A percentile compares a stretch with the other conserved stretches of the same genome.
Conservation (phyloP, 2,329 filamentous ascomycete genomes). For the Calonectria pteridis region DNA sequence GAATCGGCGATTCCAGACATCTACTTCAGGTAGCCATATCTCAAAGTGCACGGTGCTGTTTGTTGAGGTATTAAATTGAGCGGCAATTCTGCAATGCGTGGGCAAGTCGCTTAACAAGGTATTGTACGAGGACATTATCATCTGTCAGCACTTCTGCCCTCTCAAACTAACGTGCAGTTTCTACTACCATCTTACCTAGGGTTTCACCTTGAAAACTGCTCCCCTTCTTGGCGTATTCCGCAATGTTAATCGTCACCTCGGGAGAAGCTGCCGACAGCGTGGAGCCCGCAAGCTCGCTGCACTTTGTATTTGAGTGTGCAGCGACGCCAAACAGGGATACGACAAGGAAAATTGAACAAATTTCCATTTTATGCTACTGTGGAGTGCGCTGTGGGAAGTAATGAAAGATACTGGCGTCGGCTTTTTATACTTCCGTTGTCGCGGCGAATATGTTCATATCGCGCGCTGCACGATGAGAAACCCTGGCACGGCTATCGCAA, state of each 20-base stretch:
- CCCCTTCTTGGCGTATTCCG: background rate
- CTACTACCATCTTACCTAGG: background rate
- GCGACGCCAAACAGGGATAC: background rate
- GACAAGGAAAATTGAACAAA: background rate
- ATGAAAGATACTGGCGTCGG: background rate
- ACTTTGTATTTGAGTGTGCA: background rate
- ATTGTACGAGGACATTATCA: background rate
- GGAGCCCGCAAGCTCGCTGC: background rate
- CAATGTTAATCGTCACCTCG: background rate
- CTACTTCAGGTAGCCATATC: background rate
- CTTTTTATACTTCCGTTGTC: background rate
- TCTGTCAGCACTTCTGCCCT: background rate
- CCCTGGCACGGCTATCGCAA: background rate
- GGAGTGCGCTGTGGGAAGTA: background rate
- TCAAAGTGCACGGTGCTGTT: background rate
- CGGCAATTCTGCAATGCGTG: background rate
- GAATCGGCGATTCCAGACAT: background rate
- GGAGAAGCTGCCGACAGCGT: background rate
- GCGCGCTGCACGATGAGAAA: background rate
- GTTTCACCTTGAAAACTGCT: background rate
- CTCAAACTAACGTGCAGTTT: background rate
- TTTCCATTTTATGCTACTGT: background rate
- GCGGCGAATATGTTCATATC: background rate
- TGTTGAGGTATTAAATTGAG: slow-evolving; percentile 2
- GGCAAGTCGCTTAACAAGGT: background rate